Evolutionary conservation across 306 rosid species (phyloP), one percentile per base, ranked within the genome.

Genomic region (Lathyrus aphaca): DNA sequence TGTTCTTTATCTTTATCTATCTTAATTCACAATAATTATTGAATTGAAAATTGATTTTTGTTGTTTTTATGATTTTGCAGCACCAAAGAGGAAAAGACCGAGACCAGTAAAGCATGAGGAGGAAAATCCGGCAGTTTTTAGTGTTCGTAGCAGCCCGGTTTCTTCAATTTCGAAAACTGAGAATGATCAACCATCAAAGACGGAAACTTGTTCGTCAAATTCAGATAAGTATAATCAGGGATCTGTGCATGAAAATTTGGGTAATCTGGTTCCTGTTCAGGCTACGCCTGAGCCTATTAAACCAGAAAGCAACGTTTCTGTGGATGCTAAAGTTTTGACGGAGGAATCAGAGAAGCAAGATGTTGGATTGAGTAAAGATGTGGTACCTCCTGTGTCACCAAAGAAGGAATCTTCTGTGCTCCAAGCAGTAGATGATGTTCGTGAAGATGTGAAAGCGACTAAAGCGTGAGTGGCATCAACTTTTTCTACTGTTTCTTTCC

Each of bases 21-120:
- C 60, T 12, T 12, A 57, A 45, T 45, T 11, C 40, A 14, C 7
- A 27, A 13, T 19, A 3, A 19, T 16, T 19, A 62, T 18, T 55
- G 39, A 40, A 73, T 35, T 35, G 39, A 1, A 5, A 35, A 11
- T 72, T 75, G 4, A 48, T 56, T 56, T 65, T 16, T 11, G 8
- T 68, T 10, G 6, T 18, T 19, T 7, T 30, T 29, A 53, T 13
- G 12, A 42, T 35, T 61, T 23, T 30, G 77, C 81, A 89, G 99
- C 95, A 46, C 93, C 97, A 6, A 95, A 89, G 86, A 87, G 99
- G 84, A 95, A 91, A 73, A 86, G 85, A 38, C 97, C 99, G 25
- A 86, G 99, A 15, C 90, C 81, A 0, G 71, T 74, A 17, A 95
- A 91, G 91, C 79, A 83, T 14, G 97, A 91, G 42, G 97, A 84